Conservation (phyloP, 805 yeast genomes). For the Starmerella roubikii region DNA sequence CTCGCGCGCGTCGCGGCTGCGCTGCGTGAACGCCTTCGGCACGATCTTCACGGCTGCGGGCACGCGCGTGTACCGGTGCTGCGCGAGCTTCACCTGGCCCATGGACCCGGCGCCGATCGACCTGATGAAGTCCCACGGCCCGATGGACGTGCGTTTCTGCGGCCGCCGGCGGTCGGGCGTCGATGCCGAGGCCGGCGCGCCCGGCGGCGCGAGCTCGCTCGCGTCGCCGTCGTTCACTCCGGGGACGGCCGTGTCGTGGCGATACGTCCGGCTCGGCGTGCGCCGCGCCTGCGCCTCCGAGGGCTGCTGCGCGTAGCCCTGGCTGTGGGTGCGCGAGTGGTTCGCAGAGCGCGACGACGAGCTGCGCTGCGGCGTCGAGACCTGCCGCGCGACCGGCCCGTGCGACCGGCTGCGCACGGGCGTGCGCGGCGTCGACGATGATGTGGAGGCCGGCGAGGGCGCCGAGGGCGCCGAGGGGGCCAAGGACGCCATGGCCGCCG, state of each 20-base stretch:
- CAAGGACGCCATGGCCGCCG: no score
- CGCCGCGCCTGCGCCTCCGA: background rate
- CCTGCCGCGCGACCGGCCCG: background rate
- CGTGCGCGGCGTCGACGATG: background rate
- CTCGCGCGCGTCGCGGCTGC: conserved; percentile 24
- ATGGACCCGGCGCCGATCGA: conserved; percentile 97
- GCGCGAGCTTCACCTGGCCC: conserved; percentile 96
- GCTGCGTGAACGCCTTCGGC: conserved; percentile 66
- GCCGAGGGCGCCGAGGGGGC: no score
- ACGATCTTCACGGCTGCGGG: conserved; percentile 85
- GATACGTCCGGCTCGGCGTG: background rate
- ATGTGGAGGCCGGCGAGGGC: no score
- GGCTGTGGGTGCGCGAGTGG: background rate
- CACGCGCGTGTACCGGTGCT: conserved; percentile 56
- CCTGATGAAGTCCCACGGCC: conserved; percentile 92
- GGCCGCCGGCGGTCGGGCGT: background rate
- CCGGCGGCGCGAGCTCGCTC: background rate
- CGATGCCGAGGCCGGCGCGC: background rate
- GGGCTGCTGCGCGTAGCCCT: background rate
- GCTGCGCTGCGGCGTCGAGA: background rate
- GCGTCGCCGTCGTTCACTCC: background rate
- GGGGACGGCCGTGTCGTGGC: background rate
- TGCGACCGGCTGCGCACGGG: background rate
- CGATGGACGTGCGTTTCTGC: conserved; percentile 63
- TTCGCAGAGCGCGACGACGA: background rate